Evolutionary conservation across 2,329 filamentous ascomycete species (phyloP).

Genomic region (Epichloe gansuensis): DNA sequence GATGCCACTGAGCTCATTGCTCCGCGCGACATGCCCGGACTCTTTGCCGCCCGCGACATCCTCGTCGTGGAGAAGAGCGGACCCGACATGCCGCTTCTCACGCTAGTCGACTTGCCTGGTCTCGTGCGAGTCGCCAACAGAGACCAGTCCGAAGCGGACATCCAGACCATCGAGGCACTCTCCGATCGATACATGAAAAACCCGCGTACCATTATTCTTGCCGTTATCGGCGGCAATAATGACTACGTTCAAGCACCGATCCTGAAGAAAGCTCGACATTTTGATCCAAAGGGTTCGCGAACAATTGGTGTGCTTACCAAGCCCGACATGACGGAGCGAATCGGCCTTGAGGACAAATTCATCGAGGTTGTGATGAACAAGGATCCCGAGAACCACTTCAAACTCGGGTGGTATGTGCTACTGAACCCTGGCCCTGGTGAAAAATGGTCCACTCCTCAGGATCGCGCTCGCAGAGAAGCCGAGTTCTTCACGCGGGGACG

Average conservation of each 20-base stretch:
- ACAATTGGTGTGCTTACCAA: slow-evolving; percentile 41
- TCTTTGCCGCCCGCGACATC: slow-evolving; percentile 39
- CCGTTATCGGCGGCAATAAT: slow-evolving; percentile 41
- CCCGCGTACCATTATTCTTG: slow-evolving; percentile 40
- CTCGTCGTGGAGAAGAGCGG: slow-evolving; percentile 47
- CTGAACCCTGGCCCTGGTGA: slow-evolving; percentile 36
- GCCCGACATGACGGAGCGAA: slow-evolving; percentile 38
- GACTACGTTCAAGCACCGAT: slow-evolving; percentile 41
- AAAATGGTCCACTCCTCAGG: slow-evolving; percentile 28
- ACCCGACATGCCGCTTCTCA: slow-evolving; percentile 45
- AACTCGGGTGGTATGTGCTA: slow-evolving; percentile 38
- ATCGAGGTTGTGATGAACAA: slow-evolving; percentile 39
- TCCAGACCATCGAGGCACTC: slow-evolving; percentile 37
- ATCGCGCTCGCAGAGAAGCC: slow-evolving; percentile 29
- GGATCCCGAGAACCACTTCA: slow-evolving; percentile 36
- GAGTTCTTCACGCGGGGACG: slow-evolving; percentile 37
- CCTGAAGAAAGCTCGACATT: slow-evolving; percentile 35
- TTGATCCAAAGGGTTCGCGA: slow-evolving; percentile 34
- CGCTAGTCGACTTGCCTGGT: slow-evolving; percentile 48
- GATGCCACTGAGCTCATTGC: slow-evolving; percentile 38
- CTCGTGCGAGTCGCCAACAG: slow-evolving; percentile 41
- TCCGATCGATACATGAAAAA: slow-evolving; percentile 44
- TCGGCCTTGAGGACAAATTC: slow-evolving; percentile 40
- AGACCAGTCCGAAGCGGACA: slow-evolving; percentile 39
- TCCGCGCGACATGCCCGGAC: slow-evolving; percentile 34